Evolutionary conservation across 805 yeast species (phyloP).

Genomic region (Kodamaea leandrae): DNA sequence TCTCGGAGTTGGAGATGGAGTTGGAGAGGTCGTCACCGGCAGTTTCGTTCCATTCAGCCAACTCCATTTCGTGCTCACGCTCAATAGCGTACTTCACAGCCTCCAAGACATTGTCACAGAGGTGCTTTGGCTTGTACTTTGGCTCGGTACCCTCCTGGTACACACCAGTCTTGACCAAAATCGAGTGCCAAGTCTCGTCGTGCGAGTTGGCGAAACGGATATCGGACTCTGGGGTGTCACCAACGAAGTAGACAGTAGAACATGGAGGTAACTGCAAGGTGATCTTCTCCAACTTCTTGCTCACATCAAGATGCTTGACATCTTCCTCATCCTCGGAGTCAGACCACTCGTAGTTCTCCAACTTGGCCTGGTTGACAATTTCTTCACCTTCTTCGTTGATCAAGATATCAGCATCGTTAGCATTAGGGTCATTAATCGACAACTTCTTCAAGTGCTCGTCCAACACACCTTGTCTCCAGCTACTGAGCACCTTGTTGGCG

Average conservation of each 20-base stretch:
- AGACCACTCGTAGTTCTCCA: slow-evolving; percentile 33
- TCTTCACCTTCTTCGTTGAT: slow-evolving; percentile 45
- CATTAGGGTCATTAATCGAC: slow-evolving; percentile 43
- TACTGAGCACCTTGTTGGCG: slow-evolving; percentile 72
- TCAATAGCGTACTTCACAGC: slow-evolving; percentile 83
- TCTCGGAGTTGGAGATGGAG: slow-evolving; percentile 27
- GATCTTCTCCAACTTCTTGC: slow-evolving; percentile 29
- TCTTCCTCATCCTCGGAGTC: slow-evolving; percentile 24
- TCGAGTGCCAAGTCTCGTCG: slow-evolving; percentile 81
- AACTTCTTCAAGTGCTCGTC: slow-evolving; percentile 66
- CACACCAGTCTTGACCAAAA: slow-evolving; percentile 83
- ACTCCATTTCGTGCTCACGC: slow-evolving; percentile 70
- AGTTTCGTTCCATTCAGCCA: slow-evolving; percentile 68
- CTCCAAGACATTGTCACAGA: slow-evolving; percentile 70
- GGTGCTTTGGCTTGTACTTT: slow-evolving; percentile 73
- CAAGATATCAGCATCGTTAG: slow-evolving; percentile 40
- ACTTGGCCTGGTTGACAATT: slow-evolving; percentile 41
- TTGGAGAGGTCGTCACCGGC: slow-evolving; percentile 20
- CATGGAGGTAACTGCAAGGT: slow-evolving; percentile 73
- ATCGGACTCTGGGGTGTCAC: slow-evolving; percentile 88
- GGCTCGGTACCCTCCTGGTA: slow-evolving; percentile 79
- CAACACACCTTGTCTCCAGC: slow-evolving; percentile 76
- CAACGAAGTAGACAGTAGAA: slow-evolving; percentile 82
- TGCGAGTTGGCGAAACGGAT: slow-evolving; percentile 85
- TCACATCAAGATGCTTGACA: slow-evolving; percentile 9